These are phyloP conservation scores for Daucus carota DNA, from an alignment of 129 eudicot species.

Conservation along the genomic window DH1_v3.0 NC_030381.2:22529501-22530000, in stretches of 20 bases:
- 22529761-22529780: not conserved
- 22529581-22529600: no score
- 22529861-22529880: not conserved
- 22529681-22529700: not conserved
- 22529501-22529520: conserved; percentile 52
- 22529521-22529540: not conserved
- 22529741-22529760: not conserved
- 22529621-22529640: not conserved
- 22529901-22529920: no score
- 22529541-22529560: not conserved
- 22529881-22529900: no score
- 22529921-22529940: not conserved
- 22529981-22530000: not conserved
- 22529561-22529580: not conserved
- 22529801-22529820: not conserved
- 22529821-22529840: not conserved
- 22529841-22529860: not conserved
- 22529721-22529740: not conserved
- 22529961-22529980: no score
- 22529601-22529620: not conserved
- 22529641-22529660: not conserved
- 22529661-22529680: not conserved
- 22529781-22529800: not conserved
- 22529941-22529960: not conserved
- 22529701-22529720: not conserved